Conservation (phyloP, 176 grass and related monocot species). For the Lolium multiflorum region DNA sequence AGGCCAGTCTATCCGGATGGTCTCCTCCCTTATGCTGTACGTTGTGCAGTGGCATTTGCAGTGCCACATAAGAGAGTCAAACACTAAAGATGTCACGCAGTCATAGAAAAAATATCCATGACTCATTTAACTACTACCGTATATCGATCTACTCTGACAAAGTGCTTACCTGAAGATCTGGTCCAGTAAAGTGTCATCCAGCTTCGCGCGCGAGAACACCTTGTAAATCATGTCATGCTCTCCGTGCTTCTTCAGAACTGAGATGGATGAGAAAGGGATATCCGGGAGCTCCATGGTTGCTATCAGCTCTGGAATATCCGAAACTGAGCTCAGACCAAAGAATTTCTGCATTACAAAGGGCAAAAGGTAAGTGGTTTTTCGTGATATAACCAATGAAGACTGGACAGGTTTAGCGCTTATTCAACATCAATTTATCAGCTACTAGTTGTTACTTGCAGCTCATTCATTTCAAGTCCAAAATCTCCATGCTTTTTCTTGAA, state of each 20-base stretch:
- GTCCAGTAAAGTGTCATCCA: slow-evolving; percentile 69
- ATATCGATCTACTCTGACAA: neutral
- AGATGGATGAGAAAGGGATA: slow-evolving; percentile 82
- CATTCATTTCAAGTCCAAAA: neutral
- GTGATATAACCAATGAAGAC: neutral
- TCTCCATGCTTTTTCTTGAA: neutral
- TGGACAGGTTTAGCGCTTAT: neutral
- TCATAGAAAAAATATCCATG: neutral
- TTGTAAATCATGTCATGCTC: slow-evolving; percentile 82
- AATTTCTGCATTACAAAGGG: slow-evolving; percentile 56
- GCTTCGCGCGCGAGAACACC: slow-evolving; percentile 72
- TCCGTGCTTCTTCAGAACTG: slow-evolving; percentile 72
- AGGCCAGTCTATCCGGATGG: slow-evolving; percentile 80
- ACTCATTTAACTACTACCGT: neutral
- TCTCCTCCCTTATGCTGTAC: slow-evolving; percentile 67
- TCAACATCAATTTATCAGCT: neutral
- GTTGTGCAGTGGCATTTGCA: neutral
- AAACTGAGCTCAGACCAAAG: slow-evolving; percentile 71
- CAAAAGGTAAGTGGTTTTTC: neutral
- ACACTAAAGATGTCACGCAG: neutral
- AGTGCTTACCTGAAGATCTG: slow-evolving; percentile 73
- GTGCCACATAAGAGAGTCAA: neutral
- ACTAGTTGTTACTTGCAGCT: neutral
- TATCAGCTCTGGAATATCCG: slow-evolving; percentile 74
- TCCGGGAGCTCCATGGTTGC: slow-evolving; percentile 82